A percentile compares a stretch with the other conserved stretches of the same genome.
phyloP scores from a whole-genome alignment of 208 protist genomes.

The Blechomonas ayalai region DNA sequence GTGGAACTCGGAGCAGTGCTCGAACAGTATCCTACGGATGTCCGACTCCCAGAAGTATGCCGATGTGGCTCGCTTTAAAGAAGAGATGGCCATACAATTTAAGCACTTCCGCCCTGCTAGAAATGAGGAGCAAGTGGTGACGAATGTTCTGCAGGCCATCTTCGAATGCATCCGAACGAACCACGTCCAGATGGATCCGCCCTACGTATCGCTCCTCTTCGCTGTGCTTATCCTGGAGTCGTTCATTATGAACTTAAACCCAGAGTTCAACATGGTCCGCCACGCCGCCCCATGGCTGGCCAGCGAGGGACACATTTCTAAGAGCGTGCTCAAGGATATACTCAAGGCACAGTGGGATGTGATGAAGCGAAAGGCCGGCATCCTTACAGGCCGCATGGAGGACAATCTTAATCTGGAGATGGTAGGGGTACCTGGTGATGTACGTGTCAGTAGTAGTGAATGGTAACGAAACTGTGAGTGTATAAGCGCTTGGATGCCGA shows the following conservation, averaged over 20 bases:
- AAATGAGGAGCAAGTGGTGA: constrained; percentile 65
- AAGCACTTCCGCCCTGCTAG: constrained; percentile 58
- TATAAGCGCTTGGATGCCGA: too few relatives aligned
- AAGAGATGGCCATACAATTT: constrained; percentile 50
- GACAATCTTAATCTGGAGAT: constrained; percentile 38
- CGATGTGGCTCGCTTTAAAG: constrained; percentile 37
- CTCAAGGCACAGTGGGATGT: constrained; percentile 51
- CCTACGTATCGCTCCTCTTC: constrained; percentile 86
- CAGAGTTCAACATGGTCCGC: constrained; percentile 88
- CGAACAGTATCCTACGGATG: constrained; percentile 66
- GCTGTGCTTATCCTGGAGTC: constrained; percentile 85
- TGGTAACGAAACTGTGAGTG: constrained; percentile 2
- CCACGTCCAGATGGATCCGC: constrained; percentile 84
- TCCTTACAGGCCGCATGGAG: constrained; percentile 49
- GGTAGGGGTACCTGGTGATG: constrained; percentile 26
- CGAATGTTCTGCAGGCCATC: constrained; percentile 77
- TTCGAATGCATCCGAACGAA: constrained; percentile 79
- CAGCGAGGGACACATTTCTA: constrained; percentile 77
- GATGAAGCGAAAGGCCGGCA: constrained; percentile 43
- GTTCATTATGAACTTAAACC: constrained; percentile 91
- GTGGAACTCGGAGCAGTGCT: constrained; percentile 69
- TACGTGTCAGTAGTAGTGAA: constrained; percentile 18
- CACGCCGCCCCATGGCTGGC: constrained; percentile 85
- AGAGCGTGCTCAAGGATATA: constrained; percentile 77
- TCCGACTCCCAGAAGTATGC: constrained; percentile 43